Evolutionary conservation across 148 eudicot genomes (phyloP), one percentile per base, ranked within the genome.

Genomic region (Spergularia bocconei): DNA sequence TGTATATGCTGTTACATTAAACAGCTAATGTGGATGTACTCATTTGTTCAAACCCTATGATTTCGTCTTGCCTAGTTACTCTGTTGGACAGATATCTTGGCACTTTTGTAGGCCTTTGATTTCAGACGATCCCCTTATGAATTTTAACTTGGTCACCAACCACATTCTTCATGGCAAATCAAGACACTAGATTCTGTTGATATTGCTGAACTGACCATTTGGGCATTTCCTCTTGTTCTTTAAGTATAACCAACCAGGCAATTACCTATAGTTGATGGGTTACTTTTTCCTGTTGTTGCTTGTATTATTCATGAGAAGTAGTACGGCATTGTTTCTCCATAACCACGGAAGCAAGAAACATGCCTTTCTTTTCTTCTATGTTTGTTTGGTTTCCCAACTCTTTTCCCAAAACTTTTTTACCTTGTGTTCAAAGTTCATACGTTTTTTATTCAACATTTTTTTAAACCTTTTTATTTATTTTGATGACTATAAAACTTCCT

Each of bases 321-420:
- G 70, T 29, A 2, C 36, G 69, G 62, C 41, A 4, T 61, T 50
- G 16, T 48, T 73, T 62, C 13, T 50, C 59, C 57, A 16, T 12
- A 65, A 47, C 19, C 48, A 41, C n/a, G 58, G 44, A 75, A 65
- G 4, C 66, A 67, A 58, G 50, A 59, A 16, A 54, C 38, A 67
- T 58, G 38, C 57, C 29, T 38, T 13, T 44, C 51, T 13, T 76
- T 44, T 75, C 52, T 36, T 56, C 14, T 75, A 11, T 14, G 16
- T 23, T n/a, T n/a, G n/a, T n/a, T n/a, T n/a, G n/a, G n/a, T n/a
- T n/a, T n/a, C n/a, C n/a, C n/a, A n/a, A n/a, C n/a, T n/a, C n/a
- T n/a, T n/a, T n/a, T n/a, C n/a, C n/a, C n/a, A n/a, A n/a, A n/a
- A n/a, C n/a, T n/a, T n/a, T n/a, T n/a, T n/a, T n/a, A n/a, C n/a